Conservation (phyloP, 352 stramenopile genomes). For the Globisporangium irregulare region DNA sequence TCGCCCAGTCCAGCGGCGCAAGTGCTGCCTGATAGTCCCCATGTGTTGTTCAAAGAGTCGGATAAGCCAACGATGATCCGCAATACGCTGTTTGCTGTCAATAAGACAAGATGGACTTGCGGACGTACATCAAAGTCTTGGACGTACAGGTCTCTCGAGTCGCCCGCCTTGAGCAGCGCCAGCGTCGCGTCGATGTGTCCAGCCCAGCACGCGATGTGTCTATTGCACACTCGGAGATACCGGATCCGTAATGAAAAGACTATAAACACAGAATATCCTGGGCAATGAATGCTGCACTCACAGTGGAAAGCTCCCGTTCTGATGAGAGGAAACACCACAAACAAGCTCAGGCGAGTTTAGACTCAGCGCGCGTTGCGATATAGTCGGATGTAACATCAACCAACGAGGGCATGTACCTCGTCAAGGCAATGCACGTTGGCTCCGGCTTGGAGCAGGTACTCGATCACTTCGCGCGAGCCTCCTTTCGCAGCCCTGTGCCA, state of each 20-base stretch:
- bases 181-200: slow-evolving; percentile 58
- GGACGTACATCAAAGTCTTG: slow-evolving; percentile 59
- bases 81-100: too few relatives aligned
- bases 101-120: background rate
- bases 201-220: slow-evolving; percentile 66
- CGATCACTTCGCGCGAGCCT: slow-evolving; percentile 38
- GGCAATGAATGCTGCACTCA: slow-evolving; percentile 16
- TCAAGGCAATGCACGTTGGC: slow-evolving; percentile 50
- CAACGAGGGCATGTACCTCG: slow-evolving; percentile 25
- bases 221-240: slow-evolving; percentile 13
- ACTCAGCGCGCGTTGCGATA: too few relatives aligned
- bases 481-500: slow-evolving; percentile 69
- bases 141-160: slow-evolving; percentile 59
- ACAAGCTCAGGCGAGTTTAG: too few relatives aligned
- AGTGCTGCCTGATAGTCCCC: slow-evolving; percentile 23
- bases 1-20: slow-evolving; percentile 57
- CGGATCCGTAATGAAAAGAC: too few relatives aligned
- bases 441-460: slow-evolving; percentile 51
- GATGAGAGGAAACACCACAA: background rate
- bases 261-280: too few relatives aligned
- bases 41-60: background rate
- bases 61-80: background rate
- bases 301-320: slow-evolving; percentile 72
- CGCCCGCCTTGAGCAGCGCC: slow-evolving; percentile 41
- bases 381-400: too few relatives aligned